These are phyloP conservation scores for Scheffersomyces insectosa DNA, from an alignment of 1,139 yeast species.

Conservation along the genomic window DNA sequence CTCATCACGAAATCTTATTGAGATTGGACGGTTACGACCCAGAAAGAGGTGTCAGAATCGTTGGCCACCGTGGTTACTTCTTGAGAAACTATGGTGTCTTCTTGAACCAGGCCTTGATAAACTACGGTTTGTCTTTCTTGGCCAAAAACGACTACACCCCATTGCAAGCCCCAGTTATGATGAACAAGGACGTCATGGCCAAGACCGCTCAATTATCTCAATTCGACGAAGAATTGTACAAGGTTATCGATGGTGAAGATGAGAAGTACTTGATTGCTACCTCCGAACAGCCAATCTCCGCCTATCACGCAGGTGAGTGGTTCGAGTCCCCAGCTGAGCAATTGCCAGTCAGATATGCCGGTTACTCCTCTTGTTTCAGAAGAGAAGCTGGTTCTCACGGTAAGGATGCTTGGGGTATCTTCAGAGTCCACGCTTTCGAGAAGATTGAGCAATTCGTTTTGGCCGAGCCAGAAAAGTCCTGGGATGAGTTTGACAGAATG, in stretches of 20 bases:
- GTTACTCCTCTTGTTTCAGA: constrained; percentile 97
- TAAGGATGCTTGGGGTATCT: constrained; percentile 99
- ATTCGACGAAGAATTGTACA: constrained; percentile 96
- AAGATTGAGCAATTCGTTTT: constrained; percentile 95
- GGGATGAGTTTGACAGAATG: constrained; percentile 97
- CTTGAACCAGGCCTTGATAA: constrained; percentile 95
- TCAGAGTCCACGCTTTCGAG: constrained; percentile 98
- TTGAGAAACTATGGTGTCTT: constrained; percentile 94
- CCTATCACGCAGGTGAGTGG: constrained; percentile 98
- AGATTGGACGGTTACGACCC: constrained; percentile 98
- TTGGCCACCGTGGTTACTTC: constrained; percentile 98
- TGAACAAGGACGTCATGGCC: constrained; percentile 99
- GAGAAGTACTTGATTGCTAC: constrained; percentile 98
- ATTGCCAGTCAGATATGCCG: constrained; percentile 94
- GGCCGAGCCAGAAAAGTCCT: constrained; percentile 97
- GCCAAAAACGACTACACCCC: constrained; percentile 81
- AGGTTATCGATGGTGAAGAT: constrained; percentile 95
- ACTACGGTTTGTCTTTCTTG: constrained; percentile 88
- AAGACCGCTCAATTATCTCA: constrained; percentile 98
- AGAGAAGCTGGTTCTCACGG: constrained; percentile 99
- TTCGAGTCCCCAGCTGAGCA: constrained; percentile 97
- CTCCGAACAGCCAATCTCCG: constrained; percentile 98
- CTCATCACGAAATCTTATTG: constrained; percentile 93
- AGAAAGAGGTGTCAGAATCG: constrained; percentile 96
- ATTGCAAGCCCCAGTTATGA: constrained; percentile 98